Evolutionary conservation across 305 asterid genomes (phyloP), one percentile per base, ranked within the genome.

Genomic region (Rubia occidens): DNA sequence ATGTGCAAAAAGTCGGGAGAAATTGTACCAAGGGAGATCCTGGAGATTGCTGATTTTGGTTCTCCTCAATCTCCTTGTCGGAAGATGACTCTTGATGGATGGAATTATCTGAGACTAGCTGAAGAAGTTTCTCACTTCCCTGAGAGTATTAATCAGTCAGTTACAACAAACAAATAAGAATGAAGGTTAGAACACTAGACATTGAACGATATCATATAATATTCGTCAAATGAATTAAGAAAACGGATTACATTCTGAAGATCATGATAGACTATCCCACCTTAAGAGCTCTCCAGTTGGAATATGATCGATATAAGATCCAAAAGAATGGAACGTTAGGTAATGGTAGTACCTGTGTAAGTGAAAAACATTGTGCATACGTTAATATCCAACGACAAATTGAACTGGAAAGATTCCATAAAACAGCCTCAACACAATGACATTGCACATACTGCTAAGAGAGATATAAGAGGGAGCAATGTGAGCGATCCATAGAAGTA

Each of bases 271-370:
- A 1, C 21, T 54, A 79, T 60, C 49, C 59, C 11, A 86, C 99
- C 96, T 89, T 95, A 64, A 95, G 88, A 76, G 99, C 97, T 85
- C 96, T 89, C 93, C 97, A 94, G 83, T 94, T 97, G 64, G 97
- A 94, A 81, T 94, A 94, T 37, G 99, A 77, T 9, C 99, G 97
- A 80, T 87, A 94, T 72, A 88, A 83, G 81, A 86, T 67, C 99
- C 99, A 94, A 79, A 91, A 94, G 91, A 94, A 94, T 29, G 95
- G 94, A 64, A 94, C 79, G 78, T 94, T 94, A 75, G 99, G 99
- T 86, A 94, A 85, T n/a, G 99, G 99, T 77, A 91, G 96, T 77
- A 90, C 87, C 98, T 94, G 84, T 69, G 64, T 11, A 32, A 53
- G 73, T 39, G 58, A 63, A 68, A 66, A 69, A 66, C 54, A 70